A percentile compares a stretch with the other conserved stretches of the same genome.
Evolutionary conservation across 2,329 filamentous ascomycete genomes (phyloP).

Genomic region (Penicillium digitatum): DNA sequence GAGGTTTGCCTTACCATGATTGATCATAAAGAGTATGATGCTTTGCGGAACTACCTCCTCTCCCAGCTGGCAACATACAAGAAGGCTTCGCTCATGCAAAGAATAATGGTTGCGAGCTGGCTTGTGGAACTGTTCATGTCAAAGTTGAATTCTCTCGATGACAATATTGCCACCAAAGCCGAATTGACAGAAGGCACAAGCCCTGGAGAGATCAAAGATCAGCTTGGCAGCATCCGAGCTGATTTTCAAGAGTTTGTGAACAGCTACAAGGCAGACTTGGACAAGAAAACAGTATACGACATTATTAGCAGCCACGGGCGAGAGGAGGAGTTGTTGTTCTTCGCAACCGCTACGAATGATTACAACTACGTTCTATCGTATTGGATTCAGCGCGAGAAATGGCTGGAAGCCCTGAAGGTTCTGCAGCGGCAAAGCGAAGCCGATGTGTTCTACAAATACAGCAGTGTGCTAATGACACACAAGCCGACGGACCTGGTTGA

Average conservation of each 20-base stretch:
- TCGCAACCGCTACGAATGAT: constrained; percentile 82
- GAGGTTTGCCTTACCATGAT: constrained; percentile 90
- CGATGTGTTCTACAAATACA: constrained; percentile 94
- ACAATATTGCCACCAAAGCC: constrained; percentile 84
- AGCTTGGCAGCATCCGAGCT: constrained; percentile 65
- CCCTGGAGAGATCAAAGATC: constrained; percentile 61
- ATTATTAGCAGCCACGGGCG: constrained; percentile 92
- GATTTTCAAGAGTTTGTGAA: constrained; percentile 87
- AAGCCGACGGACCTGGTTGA: constrained; percentile 83
- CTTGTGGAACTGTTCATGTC: constrained; percentile 95
- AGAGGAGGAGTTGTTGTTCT: constrained; percentile 87
- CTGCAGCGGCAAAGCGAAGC: constrained; percentile 89
- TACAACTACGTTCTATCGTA: constrained; percentile 94
- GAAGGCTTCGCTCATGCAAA: constrained; percentile 82
- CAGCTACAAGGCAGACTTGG: constrained; percentile 80
- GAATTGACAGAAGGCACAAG: constrained; percentile 71
- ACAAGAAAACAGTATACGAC: constrained; percentile 89
- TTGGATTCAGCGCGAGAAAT: constrained; percentile 93
- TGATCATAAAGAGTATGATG: constrained; percentile 84
- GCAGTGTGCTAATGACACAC: constrained; percentile 92
- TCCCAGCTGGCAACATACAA: constrained; percentile 79
- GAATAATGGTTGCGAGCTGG: constrained; percentile 94
- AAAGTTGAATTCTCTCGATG: constrained; percentile 89
- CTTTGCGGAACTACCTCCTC: constrained; percentile 80
- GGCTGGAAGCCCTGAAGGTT: constrained; percentile 79